Conservation (phyloP, 2,329 filamentous ascomycete species). For the Penicillium sp. region DNA sequence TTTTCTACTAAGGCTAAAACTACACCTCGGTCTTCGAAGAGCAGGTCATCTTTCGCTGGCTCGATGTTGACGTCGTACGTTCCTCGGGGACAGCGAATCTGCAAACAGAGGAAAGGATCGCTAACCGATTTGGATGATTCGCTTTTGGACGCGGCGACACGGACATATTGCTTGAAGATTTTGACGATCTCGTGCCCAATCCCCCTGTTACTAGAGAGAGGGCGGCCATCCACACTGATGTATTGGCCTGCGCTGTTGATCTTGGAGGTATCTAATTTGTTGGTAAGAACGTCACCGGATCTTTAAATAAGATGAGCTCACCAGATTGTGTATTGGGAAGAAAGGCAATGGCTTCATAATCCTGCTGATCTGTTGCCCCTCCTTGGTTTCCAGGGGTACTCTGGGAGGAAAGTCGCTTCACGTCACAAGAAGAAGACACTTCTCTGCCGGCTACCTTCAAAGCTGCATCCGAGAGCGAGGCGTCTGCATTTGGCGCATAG, state of each 20-base stretch:
- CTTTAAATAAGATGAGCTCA: constrained; percentile 8
- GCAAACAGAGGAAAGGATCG: constrained; percentile 50
- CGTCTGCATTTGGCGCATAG: constrained; percentile 47
- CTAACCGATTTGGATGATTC: constrained; percentile 26
- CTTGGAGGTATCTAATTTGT: constrained; percentile 31
- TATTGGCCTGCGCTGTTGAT: constrained; percentile 39
- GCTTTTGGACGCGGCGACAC: constrained; percentile 23
- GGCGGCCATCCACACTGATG: constrained; percentile 50
- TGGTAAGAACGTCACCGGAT: constrained; percentile 7
- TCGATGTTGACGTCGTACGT: constrained; percentile 57
- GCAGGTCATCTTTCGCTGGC: constrained; percentile 54
- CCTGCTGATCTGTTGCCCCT: constrained; percentile 7
- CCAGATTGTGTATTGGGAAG: constrained; percentile 41
- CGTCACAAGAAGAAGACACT: constrained; percentile 44
- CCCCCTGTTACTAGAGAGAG: constrained; percentile 44
- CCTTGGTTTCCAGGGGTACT: neutral
- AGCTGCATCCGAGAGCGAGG: constrained; percentile 46
- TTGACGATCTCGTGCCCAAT: constrained; percentile 47
- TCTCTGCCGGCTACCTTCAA: constrained; percentile 50
- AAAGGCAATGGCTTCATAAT: constrained; percentile 42
- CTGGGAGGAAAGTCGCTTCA: constrained; percentile 23
- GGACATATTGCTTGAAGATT: constrained; percentile 45
- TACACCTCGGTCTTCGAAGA: constrained; percentile 44
- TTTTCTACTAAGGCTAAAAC: constrained; percentile 39
- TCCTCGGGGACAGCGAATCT: constrained; percentile 45